Evolutionary conservation across 306 rosid species (phyloP).

Genomic region (Chamaecrista fasciculata): DNA sequence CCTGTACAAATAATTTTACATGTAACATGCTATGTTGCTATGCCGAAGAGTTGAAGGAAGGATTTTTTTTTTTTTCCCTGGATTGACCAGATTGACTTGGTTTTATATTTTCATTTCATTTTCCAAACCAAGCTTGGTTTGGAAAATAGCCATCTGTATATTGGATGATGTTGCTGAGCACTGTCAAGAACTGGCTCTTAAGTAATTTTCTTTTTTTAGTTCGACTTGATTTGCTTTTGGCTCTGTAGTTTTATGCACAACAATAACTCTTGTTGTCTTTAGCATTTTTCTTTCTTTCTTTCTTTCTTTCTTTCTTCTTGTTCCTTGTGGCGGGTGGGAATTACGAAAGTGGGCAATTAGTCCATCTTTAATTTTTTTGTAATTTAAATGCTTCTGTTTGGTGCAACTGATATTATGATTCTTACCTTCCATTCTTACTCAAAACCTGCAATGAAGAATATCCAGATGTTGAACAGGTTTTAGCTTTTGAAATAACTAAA

Average conservation of each 20-base stretch:
- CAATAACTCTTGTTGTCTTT: neutral
- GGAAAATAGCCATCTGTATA: conserved; percentile 68
- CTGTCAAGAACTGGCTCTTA: conserved; percentile 65
- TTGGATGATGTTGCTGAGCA: conserved; percentile 74
- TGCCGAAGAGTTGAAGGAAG: conserved; percentile 99
- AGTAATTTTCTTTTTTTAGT: conserved; percentile 32
- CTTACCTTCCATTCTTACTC: conserved; percentile 60
- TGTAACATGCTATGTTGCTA: conserved; percentile 99
- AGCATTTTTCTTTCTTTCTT: neutral
- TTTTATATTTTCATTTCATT: conserved; percentile 13
- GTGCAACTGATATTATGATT: conserved; percentile 53
- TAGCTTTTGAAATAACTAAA: neutral
- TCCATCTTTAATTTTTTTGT: neutral
- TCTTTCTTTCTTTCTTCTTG: too few species aligned
- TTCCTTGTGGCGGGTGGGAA: neutral
- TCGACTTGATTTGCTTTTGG: neutral
- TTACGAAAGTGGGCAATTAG: neutral
- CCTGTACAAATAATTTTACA: too few species aligned
- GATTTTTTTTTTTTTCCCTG: conserved; percentile 97
- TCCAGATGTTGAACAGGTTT: conserved; percentile 67
- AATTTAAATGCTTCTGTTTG: neutral
- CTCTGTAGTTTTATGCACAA: neutral
- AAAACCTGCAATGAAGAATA: conserved; percentile 72
- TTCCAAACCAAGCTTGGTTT: neutral
- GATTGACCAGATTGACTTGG: conserved; percentile 83